Evolutionary conservation across 352 stramenopile species (phyloP).

Genomic region (Poterioochromonas sp.): DNA sequence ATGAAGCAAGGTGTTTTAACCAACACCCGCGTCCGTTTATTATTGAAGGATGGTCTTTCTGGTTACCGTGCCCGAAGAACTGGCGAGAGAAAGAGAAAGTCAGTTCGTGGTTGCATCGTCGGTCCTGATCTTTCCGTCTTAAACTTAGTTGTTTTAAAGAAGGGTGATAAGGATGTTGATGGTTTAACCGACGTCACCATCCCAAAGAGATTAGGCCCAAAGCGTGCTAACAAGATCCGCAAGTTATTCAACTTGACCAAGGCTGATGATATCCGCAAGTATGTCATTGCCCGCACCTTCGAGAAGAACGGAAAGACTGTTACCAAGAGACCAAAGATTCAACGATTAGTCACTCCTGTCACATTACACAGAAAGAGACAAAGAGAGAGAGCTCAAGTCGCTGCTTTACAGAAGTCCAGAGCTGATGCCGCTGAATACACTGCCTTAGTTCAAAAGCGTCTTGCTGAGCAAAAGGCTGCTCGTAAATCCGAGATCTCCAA

Average conservation of each 20-base stretch:
- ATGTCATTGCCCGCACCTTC: constrained; percentile 96
- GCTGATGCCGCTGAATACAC: constrained; percentile 90
- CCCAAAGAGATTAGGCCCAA: constrained; percentile 95
- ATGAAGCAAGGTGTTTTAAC: constrained; percentile 99
- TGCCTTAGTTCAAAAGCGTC: constrained; percentile 91
- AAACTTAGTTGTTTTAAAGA: constrained; percentile 97
- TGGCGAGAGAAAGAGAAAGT: constrained; percentile 98
- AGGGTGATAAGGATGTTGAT: constrained; percentile 85
- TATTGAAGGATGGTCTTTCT: constrained; percentile 94
- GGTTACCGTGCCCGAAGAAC: constrained; percentile 79
- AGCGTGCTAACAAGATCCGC: constrained; percentile 99
- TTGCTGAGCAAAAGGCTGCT: constrained; percentile 96
- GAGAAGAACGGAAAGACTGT: constrained; percentile 96
- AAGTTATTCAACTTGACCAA: constrained; percentile 99
- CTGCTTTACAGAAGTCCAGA: constrained; percentile 55
- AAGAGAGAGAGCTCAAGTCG: constrained; percentile 54
- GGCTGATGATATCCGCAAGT: constrained; percentile 98
- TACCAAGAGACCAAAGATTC: constrained; percentile 98
- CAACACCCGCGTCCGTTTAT: constrained; percentile 93
- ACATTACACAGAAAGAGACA: constrained; percentile 87
- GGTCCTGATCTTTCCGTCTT: constrained; percentile 96
- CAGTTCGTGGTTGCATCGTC: constrained; percentile 98
- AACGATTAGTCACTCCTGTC: constrained; percentile 95
- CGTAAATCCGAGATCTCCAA: constrained; percentile 93
- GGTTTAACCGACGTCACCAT: constrained; percentile 87